Evolutionary conservation across 2,329 filamentous ascomycete species (phyloP).

Genomic region (Arthrobotrys pseudoclavata): DNA sequence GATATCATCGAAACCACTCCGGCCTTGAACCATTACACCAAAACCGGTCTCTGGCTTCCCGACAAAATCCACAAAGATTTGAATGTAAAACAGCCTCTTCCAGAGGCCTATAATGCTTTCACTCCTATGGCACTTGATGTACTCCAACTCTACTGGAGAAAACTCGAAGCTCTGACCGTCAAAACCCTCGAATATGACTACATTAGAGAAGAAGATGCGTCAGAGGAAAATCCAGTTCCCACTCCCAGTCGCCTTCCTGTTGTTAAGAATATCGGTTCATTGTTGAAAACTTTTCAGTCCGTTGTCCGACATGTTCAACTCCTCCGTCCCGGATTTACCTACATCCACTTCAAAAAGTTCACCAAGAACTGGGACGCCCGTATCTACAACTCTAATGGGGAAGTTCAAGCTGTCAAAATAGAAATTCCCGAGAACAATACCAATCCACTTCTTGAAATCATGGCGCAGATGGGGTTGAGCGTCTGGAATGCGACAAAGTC

Average conservation of each 20-base stretch:
- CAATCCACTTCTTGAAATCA: slow-evolving; percentile 6
- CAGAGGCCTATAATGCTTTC: slow-evolving; percentile 23
- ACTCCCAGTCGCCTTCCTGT: slow-evolving; percentile 17
- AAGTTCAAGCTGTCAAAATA: not conserved
- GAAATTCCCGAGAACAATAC: not conserved
- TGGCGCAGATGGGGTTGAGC: slow-evolving; percentile 30
- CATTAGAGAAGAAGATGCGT: not conserved
- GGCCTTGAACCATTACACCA: slow-evolving; percentile 27
- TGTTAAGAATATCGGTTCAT: slow-evolving; percentile 9
- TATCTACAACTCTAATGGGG: slow-evolving; percentile 14
- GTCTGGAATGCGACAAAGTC: slow-evolving; percentile 36
- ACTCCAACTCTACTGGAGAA: slow-evolving; percentile 34
- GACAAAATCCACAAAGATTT: not conserved
- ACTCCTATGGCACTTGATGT: slow-evolving; percentile 40
- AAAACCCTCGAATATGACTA: slow-evolving; percentile 15
- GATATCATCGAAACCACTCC: slow-evolving; percentile 32
- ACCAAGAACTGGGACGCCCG: slow-evolving; percentile 34
- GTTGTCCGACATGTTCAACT: slow-evolving; percentile 20
- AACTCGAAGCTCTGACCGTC: slow-evolving; percentile 24
- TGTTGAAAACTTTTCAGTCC: slow-evolving; percentile 5
- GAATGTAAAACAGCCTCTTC: slow-evolving; percentile 6
- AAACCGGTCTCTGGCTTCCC: slow-evolving; percentile 38
- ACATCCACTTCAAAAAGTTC: slow-evolving; percentile 16
- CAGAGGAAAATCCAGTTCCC: not conserved
- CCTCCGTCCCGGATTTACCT: slow-evolving; percentile 23